Base-by-base conservation (phyloP, 108 stramenopile species). In the Nannochloropsis salina region DNA sequence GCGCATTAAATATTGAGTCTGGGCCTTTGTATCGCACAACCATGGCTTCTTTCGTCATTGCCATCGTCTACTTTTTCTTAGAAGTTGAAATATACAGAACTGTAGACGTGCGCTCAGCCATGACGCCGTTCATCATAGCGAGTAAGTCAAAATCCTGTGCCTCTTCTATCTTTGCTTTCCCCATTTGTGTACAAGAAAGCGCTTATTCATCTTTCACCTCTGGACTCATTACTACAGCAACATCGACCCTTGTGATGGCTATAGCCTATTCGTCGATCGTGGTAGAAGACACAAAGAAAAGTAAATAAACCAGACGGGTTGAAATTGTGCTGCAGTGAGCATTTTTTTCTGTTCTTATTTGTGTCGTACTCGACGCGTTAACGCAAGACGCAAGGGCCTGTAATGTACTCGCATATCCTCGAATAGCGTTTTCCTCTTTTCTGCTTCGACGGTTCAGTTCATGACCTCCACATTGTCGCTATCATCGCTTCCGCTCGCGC, bases 1-100 rank as follows among this genome's bases (percentile, higher is more conserved):
- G 61, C n/a, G 61, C 61, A 4, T 74, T 74, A 3, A 6, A 74
- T n/a, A 3, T 74, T n/a, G 61, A 74, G 61, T 74, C 61, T 4
- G 61, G 61, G 61, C 61, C 61, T n/a, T 74, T 74, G 61, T 74
- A 74, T 2, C 61, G 61, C n/a, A 74, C 61, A 15, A 74, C 61
- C 20, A 74, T 74, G 61, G 61, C 61, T 74, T 74, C 61, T 6
- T 74, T 74, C 61, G 61, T n/a, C 61, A n/a, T 74, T 15, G 61
- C 61, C 61, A 15, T 74, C 20, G 20, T 74, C 61, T 74, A 2
- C 6, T 74, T 74, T n/a, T 15, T 6, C 61, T n/a, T 74, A 15
- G 61, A 74, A n/a, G 61, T 74, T n/a, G 61, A n/a, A 6, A n/a
- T 74, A 1, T 74, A 74, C 61, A 15, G n/a, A 15, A 74, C 61